Base-by-base conservation (phyloP, 768 basidiomycete species). In the Termitomyces sp. region DNA sequence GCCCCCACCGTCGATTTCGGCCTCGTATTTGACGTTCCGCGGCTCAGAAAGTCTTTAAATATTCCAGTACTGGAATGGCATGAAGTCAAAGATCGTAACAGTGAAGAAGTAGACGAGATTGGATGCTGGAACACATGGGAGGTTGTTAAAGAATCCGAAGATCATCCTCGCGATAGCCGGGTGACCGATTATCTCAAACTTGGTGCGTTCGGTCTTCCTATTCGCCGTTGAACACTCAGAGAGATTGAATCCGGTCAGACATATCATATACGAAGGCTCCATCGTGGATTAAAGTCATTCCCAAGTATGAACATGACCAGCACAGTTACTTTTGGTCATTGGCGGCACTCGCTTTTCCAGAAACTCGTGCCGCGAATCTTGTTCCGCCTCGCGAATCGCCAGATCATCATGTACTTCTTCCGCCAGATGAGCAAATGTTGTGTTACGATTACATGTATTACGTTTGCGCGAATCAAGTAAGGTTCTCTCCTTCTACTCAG, bases 51-150 rank as follows among this genome's bases (percentile, higher is more conserved):
- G 50, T 63, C 66, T 12, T 63, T 85, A 23, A 71, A 73, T 19
- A 69, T 63, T 40, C 79, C 84, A 0, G 64, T 88, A 12, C 64
- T 86, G 5, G 84, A 88, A 67, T 88, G 85, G 85, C 73, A 78
- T 43, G 77, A 86, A 57, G 76, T 88, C 45, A 87, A 87, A 64
- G 70, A 79, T 55, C 64, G 66, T 14, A 69, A 67, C 35, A 78
- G 76, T 52, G 58, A 68, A 7, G 62, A 66, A 23, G 19, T 74
- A 9, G 79, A 82, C 35, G 76, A 78, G n/a, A 58, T 82, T 19
- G 81, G 81, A n/a, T 82, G 81, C 61, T 82, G 81, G 81, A 79
- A 77, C 61, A 65, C 72, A 2, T 82, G 80, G 80, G 72, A 78
- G 64, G 68, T 72, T 45, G 73, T 77, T 3, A 76, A 81, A 61